These are phyloP conservation scores for Alternaria incomplexa DNA, from an alignment of 2,329 filamentous ascomycete species.

Conservation along the genomic window DNA sequence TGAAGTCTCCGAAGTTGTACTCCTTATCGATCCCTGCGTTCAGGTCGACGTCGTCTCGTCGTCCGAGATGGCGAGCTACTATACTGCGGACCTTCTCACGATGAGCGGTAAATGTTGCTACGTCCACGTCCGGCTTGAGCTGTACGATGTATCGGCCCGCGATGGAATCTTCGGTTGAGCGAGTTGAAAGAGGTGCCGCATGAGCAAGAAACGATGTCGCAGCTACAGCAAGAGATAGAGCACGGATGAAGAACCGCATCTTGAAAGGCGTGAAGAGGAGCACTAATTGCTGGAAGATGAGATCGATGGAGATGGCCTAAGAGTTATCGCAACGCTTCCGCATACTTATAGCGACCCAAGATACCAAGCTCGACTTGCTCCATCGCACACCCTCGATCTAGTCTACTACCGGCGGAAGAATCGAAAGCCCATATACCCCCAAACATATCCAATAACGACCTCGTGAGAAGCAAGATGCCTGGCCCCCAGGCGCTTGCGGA, in stretches of 20 bases:
- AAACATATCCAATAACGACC: conserved; percentile 16
- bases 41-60: conserved; percentile 19
- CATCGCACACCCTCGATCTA: neutral
- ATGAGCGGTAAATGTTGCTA: conserved; percentile 31
- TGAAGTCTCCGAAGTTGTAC: conserved; percentile 36
- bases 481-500: neutral
- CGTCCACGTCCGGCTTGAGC: conserved; percentile 45
- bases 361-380: neutral
- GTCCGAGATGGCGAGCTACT: conserved; percentile 32
- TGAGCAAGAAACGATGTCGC: conserved; percentile 26
- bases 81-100: conserved; percentile 35
- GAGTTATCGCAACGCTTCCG: neutral
- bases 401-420: neutral
- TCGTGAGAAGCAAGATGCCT: conserved; percentile 12
- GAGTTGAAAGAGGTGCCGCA: conserved; percentile 24
- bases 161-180: conserved; percentile 21
- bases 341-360: neutral
- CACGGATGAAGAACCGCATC: conserved; percentile 36
- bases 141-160: conserved; percentile 54
- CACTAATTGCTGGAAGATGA: no score
- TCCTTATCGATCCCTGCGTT: conserved; percentile 29
- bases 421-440: neutral
- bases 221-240: conserved; percentile 27
- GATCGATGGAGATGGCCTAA: neutral
- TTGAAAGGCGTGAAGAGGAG: neutral